phyloP scores from a whole-genome alignment of 495 filamentous ascomycete species.

The Ascobolus immersus region DNA sequence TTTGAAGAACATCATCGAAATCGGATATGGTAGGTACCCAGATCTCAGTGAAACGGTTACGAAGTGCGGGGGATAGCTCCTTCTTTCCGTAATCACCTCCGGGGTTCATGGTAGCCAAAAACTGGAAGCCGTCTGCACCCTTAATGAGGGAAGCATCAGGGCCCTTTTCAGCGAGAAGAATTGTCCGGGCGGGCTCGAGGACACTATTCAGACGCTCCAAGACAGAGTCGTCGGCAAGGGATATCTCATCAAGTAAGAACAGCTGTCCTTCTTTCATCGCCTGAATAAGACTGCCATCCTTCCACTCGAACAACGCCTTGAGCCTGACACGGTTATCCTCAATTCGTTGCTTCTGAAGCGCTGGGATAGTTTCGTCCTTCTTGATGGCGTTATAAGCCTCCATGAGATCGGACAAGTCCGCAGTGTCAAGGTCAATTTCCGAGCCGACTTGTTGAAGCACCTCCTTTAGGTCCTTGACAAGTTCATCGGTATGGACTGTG shows the following conservation, averaged over 20 bases:
- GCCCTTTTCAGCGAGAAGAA: conserved; percentile 85
- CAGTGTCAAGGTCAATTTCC: conserved; percentile 10
- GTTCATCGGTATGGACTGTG: conserved; percentile 35
- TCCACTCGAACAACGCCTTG: conserved; percentile 87
- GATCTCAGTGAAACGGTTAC: conserved; percentile 95
- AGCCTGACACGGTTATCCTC: conserved; percentile 31
- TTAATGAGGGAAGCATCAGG: conserved; percentile 50
- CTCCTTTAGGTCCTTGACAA: conserved; percentile 34
- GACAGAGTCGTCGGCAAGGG: conserved; percentile 90
- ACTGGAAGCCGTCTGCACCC: conserved; percentile 69
- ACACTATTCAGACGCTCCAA: conserved; percentile 92
- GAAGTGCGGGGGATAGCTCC: conserved; percentile 79
- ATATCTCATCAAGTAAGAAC: conserved; percentile 94
- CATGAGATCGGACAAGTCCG: conserved; percentile 22
- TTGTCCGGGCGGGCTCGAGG: conserved; percentile 62
- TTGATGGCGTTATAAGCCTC: conserved; percentile 27
- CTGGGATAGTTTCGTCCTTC: no score
- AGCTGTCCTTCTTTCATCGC: conserved; percentile 76
- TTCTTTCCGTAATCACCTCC: conserved; percentile 95
- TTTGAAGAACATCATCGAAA: conserved; percentile 60
- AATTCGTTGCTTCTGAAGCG: no score
- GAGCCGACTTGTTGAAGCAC: conserved; percentile 19
- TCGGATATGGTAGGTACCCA: conserved; percentile 79
- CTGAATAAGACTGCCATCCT: conserved; percentile 77
- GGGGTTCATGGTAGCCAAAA: conserved; percentile 96